Evolutionary conservation across 1,284 basidiomycete species (phyloP), one percentile per base, ranked within the genome.

Genomic region (Porogramme epimiltina): DNA sequence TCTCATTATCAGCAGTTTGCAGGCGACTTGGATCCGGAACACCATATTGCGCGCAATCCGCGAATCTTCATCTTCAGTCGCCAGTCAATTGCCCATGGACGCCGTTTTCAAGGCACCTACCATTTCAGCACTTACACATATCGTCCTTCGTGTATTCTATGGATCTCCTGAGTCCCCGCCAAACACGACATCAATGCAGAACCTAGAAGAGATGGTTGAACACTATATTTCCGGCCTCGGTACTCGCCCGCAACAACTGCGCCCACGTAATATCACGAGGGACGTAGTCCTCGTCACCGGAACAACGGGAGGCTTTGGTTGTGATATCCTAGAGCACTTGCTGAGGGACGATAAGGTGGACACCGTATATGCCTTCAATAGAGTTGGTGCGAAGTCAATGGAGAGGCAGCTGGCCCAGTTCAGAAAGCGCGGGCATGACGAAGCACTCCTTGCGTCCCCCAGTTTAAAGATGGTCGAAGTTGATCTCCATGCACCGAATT

Each of bases 101-200:
- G 63, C 74, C 49, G 70, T 75, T 16, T 75, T 72, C 54, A 54
- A 66, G 28, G 33, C 69, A 40, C 72, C 73, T 1, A 64, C 67
- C 6, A 66, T 74, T 44, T 40, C 47, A 18, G 31, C 50, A 4
- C 66, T 75, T 11, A 55, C 67, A 1, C 26, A 40, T 11, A 65
- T 61, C 44, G 44, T 72, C n/a, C 10, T 31, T 54, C 9, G 45
- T 47, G 10, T 43, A 1, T 11, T 52, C 20, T 25, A 42, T 8
- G 45, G 50, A 36, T 51, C 64, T 42, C 54, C 64, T 2, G 67
- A 38, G 9, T 11, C 65, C 19, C 36, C 43, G 16, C 11, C 9
- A 10, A 6, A 22, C 1, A 2, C 49, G 22, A 31, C 57, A 60
- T 43, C 55, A 10, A 24, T 52, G 6, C 36, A 52, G 26, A 49